Base-by-base conservation (phyloP, 768 basidiomycete genomes). In the Mrakia frigida region DNA sequence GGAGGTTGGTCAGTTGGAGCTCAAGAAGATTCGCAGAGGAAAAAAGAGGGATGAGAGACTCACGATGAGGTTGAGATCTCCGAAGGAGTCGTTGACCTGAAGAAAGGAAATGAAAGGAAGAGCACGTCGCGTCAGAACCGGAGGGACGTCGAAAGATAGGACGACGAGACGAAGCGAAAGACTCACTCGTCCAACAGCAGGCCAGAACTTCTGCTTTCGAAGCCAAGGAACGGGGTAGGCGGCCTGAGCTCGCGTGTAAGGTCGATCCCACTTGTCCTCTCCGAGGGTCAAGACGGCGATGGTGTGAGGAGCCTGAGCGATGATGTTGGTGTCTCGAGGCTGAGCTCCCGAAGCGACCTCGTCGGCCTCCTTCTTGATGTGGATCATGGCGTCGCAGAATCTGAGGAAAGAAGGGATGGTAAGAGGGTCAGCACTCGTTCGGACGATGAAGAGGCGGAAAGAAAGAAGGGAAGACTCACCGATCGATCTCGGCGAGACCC, bases 341-440 rank as follows among this genome's bases (percentile, higher is more conserved):
- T 96, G 94, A 81, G 90, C 90, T 68, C 96, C 97, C 25, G 87
- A 85, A 61, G 91, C 88, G 80, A 99, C 88, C 68, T 95, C 92
- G 74, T 95, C 90, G 0, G 89, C 94, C 83, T 99, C 97, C 80
- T 89, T 86, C 70, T 95, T 91, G 79, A 99, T 99, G 79, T 91
- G 88, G 79, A 99, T 95, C 93, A 98, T 97, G 31, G 97, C 96
- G 79, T 98, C 93, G 84, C 96, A 97, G 86, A 99, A 98, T 81
- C 63, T 65, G 33, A 65, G 37, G 33, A 21, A 31, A n/a, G 4
- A 7, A 28, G 33, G 43, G 61, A 63, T 5, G 63, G 33, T 6
- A 31, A 0, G 18, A 10, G 13, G 25, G 25, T 56, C 56, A 56
- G 28, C 56, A 18, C 21, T 16, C 11, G 16, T 1, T 50, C 16